Evolutionary conservation across 768 basidiomycete genomes (phyloP).

Genomic region (Cyathus striatus): DNA sequence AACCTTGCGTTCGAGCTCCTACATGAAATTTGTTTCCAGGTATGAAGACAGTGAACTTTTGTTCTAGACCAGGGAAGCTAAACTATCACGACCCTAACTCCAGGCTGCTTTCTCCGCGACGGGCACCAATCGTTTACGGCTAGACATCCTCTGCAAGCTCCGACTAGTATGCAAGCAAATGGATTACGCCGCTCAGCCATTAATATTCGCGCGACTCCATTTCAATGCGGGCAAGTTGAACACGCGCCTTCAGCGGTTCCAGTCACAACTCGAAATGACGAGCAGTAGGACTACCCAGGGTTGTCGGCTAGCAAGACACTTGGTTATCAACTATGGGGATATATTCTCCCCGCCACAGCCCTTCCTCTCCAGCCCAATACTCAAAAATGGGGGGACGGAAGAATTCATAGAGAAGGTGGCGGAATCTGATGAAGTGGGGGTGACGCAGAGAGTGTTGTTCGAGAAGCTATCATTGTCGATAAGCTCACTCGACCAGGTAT

Average conservation of each 20-base stretch:
- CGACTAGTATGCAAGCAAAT: background rate
- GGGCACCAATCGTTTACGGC: background rate
- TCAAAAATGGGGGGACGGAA: background rate
- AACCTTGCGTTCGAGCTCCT: background rate
- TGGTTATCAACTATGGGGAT: background rate
- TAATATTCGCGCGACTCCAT: background rate
- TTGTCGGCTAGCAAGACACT: background rate
- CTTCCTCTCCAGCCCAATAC: too few species aligned
- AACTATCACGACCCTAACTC: background rate
- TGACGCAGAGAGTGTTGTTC: too few species aligned
- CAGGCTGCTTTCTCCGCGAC: background rate
- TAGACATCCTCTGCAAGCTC: background rate
- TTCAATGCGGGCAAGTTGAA: background rate
- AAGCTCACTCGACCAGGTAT: too few species aligned
- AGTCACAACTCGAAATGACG: background rate
- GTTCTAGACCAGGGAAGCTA: background rate
- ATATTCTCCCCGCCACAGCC: background rate
- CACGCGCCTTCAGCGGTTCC: background rate
- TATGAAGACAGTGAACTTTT: too few species aligned
- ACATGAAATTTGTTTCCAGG: background rate
- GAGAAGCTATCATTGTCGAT: too few species aligned
- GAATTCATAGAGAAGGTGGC: background rate
- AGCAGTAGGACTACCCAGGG: background rate
- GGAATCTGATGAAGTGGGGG: background rate
- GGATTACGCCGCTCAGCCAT: background rate